Base-by-base conservation (phyloP, 305 asterid genomes). In the Fraxinus xanthoxyloides region DNA sequence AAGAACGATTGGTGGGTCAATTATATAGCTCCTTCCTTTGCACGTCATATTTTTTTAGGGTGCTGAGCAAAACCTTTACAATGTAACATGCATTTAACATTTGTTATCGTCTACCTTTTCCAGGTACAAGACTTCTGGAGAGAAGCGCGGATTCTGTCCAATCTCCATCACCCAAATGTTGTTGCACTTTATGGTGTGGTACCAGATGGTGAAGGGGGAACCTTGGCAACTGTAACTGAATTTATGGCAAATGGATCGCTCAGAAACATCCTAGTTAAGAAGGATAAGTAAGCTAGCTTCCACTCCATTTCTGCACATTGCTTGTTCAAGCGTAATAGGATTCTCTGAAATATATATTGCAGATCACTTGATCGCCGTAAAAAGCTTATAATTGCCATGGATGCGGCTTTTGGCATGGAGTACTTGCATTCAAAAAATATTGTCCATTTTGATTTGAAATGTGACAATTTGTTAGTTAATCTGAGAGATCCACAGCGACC, bases 401-500 rank as follows among this genome's bases (percentile, higher is more conserved):
- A 92, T 92, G 95, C 97, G 61, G 97, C 97, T 74, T 92, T 91
- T 87, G 97, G 97, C 79, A 92, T 92, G 97, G 97, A 93, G 82
- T 92, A 93, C 86, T 88, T 93, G 90, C 97, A 93, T 83, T 90
- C 90, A 4, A 93, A 90, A 87, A 92, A 88, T 85, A 92, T 93
- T 30, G 96, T 93, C 86, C 97, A 93, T 86, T 93, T 93, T 84
- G 97, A 93, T 85, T 85, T 93, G 84, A 93, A 93, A 88, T 93
- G 97, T 82, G 97, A 93, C 82, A 93, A 93, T 89, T 87, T 93
- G 87, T 85, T 93, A 75, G 97, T 93, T 56, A 93, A 87, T 82
- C 84, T 93, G 86, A 87, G 94, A 83, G 97, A 92, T 89, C 93
- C 93, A 54, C 89, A 87, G 26, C 87, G 95, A 67, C 97, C 97